Conservation (phyloP, 129 eudicot genomes). For the Helianthus tuberosus region DNA sequence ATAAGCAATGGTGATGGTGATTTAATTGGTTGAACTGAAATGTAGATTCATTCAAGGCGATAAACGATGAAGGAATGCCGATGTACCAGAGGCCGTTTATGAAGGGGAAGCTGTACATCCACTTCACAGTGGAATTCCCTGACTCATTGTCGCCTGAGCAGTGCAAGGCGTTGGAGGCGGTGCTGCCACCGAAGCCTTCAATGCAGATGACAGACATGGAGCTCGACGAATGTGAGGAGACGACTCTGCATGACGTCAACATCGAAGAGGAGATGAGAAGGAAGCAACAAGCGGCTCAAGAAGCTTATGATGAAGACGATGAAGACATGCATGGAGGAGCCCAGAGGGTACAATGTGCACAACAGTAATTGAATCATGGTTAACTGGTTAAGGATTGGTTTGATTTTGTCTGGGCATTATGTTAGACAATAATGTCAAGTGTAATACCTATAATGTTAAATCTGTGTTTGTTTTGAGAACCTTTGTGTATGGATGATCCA, state of each 20-base stretch:
- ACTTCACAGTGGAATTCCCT: slow-evolving; percentile 71
- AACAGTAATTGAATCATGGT: slow-evolving; percentile 46
- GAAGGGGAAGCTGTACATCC: slow-evolving; percentile 75
- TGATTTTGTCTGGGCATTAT: not conserved
- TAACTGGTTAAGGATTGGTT: slow-evolving; percentile 1
- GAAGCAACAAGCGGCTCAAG: slow-evolving; percentile 58
- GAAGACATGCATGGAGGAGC: slow-evolving; percentile 66
- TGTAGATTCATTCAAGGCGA: slow-evolving; percentile 72
- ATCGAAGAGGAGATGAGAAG: slow-evolving; percentile 87
- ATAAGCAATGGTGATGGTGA: not conserved
- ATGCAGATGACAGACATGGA: slow-evolving; percentile 69
- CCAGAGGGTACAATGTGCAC: slow-evolving; percentile 94
- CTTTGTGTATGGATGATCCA: slow-evolving; percentile 14
- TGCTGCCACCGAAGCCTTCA: slow-evolving; percentile 57
- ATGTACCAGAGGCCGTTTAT: slow-evolving; percentile 73
- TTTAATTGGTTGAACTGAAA: not conserved
- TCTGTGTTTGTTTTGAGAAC: slow-evolving; percentile 14
- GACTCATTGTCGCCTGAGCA: slow-evolving; percentile 61
- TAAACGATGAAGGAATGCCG: slow-evolving; percentile 89
- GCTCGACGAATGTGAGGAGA: slow-evolving; percentile 81
- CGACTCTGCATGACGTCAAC: slow-evolving; percentile 80
- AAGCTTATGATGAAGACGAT: slow-evolving; percentile 79
- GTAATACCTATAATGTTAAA: not conserved
- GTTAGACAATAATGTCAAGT: slow-evolving; percentile 20
- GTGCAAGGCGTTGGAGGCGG: slow-evolving; percentile 55